Percentiles rank a stretch among this genome's conserved stretches.
These are phyloP conservation scores for Pythium aristosporum DNA, from an alignment of 352 stramenopile genomes.

Conservation along the genomic window DNA sequence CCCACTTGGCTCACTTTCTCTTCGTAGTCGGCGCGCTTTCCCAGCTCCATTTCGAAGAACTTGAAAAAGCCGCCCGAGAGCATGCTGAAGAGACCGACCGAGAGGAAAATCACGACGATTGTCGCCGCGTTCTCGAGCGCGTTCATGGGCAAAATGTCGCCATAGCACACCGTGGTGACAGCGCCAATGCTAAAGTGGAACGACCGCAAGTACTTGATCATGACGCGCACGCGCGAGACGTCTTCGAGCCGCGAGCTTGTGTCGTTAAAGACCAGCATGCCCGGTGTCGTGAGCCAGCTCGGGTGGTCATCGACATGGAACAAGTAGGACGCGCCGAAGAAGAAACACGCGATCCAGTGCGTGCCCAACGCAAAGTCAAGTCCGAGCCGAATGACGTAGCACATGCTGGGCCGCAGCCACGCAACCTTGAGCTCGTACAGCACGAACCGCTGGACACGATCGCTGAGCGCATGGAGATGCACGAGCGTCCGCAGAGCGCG, in stretches of 20 bases:
- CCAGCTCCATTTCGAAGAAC: conserved; percentile 47
- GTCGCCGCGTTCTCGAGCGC: conserved; percentile 32
- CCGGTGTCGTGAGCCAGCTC: conserved; percentile 57
- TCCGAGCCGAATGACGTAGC: conserved; percentile 46
- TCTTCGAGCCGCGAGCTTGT: conserved; percentile 19
- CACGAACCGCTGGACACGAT: conserved; percentile 49
- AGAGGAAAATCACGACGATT: conserved; percentile 41
- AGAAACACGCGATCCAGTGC: conserved; percentile 33
- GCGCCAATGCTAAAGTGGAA: conserved; percentile 44
- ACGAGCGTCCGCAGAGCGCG: conserved; percentile 45
- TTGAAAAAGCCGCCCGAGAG: conserved; percentile 47
- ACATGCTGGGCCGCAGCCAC: conserved; percentile 21
- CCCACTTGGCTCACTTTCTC: conserved; percentile 41
- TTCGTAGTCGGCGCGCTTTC: conserved; percentile 46
- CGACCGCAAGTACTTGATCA: conserved; percentile 31
- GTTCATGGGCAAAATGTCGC: conserved; percentile 41
- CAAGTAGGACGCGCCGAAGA: conserved; percentile 55
- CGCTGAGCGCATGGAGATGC: conserved; percentile 44
- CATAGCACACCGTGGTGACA: conserved; percentile 43
- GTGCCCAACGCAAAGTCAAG: conserved; percentile 29
- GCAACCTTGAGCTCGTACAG: conserved; percentile 50
- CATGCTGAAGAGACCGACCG: conserved; percentile 41
- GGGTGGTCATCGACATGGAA: conserved; percentile 24
- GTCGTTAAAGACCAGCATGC: conserved; percentile 35
- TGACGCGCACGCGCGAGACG: conserved; percentile 25